A percentile compares a stretch with the other conserved stretches of the same genome.
Evolutionary conservation across 352 stramenopile species (phyloP).

Genomic region (Globisporangium sylvaticum): DNA sequence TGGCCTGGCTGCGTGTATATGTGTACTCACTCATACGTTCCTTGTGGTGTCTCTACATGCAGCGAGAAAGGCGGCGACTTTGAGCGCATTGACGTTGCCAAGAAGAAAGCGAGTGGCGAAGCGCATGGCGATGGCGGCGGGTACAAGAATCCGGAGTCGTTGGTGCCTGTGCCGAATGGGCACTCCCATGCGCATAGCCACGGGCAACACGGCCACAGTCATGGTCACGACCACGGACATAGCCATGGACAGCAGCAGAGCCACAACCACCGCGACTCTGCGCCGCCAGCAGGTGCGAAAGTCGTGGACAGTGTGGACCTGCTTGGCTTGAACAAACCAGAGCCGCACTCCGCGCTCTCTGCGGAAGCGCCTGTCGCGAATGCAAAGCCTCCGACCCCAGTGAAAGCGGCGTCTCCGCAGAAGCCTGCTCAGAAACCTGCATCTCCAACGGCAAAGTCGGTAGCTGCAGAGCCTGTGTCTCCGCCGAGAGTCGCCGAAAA

Average conservation of each 20-base stretch:
- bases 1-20: too few relatives aligned
- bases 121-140: slow-evolving; percentile 9
- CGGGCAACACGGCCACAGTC: not conserved
- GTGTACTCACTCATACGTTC: too few relatives aligned
- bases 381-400: slow-evolving; percentile 11
- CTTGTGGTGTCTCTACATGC: too few relatives aligned
- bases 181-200: slow-evolving; percentile 3
- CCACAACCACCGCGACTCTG: not conserved
- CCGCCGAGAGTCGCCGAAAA: not conserved
- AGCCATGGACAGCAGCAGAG: slow-evolving; percentile 1
- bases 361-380: not conserved
- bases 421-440: not conserved
- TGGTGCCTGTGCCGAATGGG: not conserved
- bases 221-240: not conserved
- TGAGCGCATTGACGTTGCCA: slow-evolving; percentile 24
- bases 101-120: slow-evolving; percentile 27
- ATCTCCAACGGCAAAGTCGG: slow-evolving; percentile 3
- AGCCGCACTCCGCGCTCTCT: not conserved
- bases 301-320: slow-evolving; percentile 43
- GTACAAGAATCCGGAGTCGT: slow-evolving; percentile 23
- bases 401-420: not conserved
- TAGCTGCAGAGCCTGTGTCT: not conserved
- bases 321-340: slow-evolving; percentile 33
- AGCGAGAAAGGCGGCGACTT: slow-evolving; percentile 27
- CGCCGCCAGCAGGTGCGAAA: not conserved